Evolutionary conservation across 1,284 basidiomycete species (phyloP), one percentile per base, ranked within the genome.

Genomic region (Marasmius tenuissimus): DNA sequence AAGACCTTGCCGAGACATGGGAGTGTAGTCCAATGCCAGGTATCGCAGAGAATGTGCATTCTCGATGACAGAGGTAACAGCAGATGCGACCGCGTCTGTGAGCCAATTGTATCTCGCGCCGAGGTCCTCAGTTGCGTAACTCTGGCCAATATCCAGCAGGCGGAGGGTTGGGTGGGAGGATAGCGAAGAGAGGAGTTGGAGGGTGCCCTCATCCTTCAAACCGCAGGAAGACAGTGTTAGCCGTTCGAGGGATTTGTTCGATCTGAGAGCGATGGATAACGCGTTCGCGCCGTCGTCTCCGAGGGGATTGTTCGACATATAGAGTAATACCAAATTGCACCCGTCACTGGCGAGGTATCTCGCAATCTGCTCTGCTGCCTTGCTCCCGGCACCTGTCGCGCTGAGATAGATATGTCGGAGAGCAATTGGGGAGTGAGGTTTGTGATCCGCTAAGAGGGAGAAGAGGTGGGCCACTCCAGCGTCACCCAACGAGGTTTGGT

Each of bases 321-420:
- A 67, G 18, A 68, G 61, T 10, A 58, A 63, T 22, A 63, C 58
- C 9, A 67, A 40, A 39, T 60, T 60, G 59, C 65, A 66, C 4
- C 33, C 33, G 11, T 62, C 62, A 11, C 58, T 54, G 18, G 61
- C 60, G 1, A 67, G 59, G 47, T 63, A 67, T 33, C 57, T 53
- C 9, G 61, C 62, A 37, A 67, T 63, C 22, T 54, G 51, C 16
- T 37, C 16, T 34, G 59, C 57, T 16, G 63, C 63, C 38, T 63
- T 66, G 39, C 58, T 35, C 2, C 65, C 61, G 39, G 62, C 40
- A 27, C 66, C 66, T 38, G 62, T 59, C 11, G 61, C 63, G 20
- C 65, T 66, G 18, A 67, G 63, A 33, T 67, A 67, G 16, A 67
- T 59, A 34, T 65, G 40, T 14, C 63, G 59, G 33, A 67, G 49